These are phyloP conservation scores for Sechiopsis laciniata DNA, from an alignment of 306 rosid genomes.

Conservation along the genomic window DNA sequence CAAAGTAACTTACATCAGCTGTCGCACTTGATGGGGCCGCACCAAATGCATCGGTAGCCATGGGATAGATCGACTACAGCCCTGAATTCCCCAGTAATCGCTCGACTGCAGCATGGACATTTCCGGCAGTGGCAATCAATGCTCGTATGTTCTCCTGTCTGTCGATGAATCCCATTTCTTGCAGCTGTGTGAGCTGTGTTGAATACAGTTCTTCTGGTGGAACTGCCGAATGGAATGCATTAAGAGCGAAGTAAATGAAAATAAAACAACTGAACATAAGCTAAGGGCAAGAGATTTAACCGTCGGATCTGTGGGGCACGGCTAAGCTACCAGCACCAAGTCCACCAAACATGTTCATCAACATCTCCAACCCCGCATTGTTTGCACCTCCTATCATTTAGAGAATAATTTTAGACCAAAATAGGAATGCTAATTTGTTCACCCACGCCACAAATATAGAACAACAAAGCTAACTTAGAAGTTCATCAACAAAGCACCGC, in stretches of 20 bases:
- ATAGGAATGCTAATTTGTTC: neutral
- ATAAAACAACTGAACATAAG: neutral
- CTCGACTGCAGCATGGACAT: constrained; percentile 81
- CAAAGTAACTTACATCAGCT: constrained; percentile 30
- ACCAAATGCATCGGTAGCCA: neutral
- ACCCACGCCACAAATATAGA: constrained; percentile 4
- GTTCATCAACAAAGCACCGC: too few species aligned
- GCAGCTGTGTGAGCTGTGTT: constrained; percentile 77
- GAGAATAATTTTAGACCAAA: constrained; percentile 13
- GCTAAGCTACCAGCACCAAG: constrained; percentile 78
- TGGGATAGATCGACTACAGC: constrained; percentile 30
- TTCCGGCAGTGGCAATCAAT: constrained; percentile 72
- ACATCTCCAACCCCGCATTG: constrained; percentile 57
- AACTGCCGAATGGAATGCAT: constrained; percentile 35
- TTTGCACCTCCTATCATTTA: constrained; percentile 39
- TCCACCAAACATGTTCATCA: constrained; percentile 86
- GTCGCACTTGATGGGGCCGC: constrained; percentile 14
- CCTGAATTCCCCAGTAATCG: constrained; percentile 71
- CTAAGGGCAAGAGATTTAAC: constrained; percentile 32
- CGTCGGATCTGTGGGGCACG: constrained; percentile 62
- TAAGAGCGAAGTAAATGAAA: neutral
- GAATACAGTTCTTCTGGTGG: constrained; percentile 86
- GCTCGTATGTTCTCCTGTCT: constrained; percentile 84
- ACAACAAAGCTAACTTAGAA: neutral
- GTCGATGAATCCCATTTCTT: constrained; percentile 91